Evolutionary conservation across 768 basidiomycete species (phyloP).

Genomic region (Tricholoma sp.): DNA sequence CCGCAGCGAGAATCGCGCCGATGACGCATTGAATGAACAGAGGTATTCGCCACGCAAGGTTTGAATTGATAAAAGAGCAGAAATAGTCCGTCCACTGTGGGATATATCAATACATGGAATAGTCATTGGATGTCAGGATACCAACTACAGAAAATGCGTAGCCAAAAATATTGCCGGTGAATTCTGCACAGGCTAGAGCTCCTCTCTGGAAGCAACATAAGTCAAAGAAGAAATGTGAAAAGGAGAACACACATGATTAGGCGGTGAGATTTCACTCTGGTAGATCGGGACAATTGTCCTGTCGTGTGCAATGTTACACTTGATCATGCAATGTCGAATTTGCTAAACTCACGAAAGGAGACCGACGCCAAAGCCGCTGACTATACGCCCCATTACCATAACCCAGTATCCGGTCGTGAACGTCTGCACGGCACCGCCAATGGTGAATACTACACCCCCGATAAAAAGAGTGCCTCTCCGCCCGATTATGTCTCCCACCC

Average conservation of each 20-base stretch:
- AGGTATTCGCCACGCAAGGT: constrained; percentile 81
- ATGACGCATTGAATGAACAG: constrained; percentile 80
- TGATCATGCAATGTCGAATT: not conserved
- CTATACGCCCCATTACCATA: constrained; percentile 80
- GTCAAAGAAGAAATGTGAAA: not conserved
- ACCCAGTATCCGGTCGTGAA: constrained; percentile 70
- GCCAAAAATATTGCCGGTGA: constrained; percentile 82
- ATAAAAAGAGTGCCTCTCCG: constrained; percentile 78
- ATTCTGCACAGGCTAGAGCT: constrained; percentile 85
- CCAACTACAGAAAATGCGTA: constrained; percentile 80
- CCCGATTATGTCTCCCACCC: constrained; percentile 83
- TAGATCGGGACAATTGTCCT: constrained; percentile 87
- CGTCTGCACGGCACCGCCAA: constrained; percentile 85
- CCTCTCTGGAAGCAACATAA: constrained; percentile 50
- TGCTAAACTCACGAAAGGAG: constrained; percentile 61
- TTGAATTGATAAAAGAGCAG: constrained; percentile 75
- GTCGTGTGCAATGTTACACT: not conserved
- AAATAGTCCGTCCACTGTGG: constrained; percentile 86
- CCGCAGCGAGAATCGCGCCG: constrained; percentile 68
- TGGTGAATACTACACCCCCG: constrained; percentile 78
- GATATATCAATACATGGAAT: not conserved
- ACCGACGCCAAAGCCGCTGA: constrained; percentile 89
- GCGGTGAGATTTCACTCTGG: constrained; percentile 88
- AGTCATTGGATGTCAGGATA: constrained; percentile 8
- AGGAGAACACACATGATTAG: constrained; percentile 56